Evolutionary conservation across 148 eudicot species (phyloP).

Genomic region (Cornus florida): DNA sequence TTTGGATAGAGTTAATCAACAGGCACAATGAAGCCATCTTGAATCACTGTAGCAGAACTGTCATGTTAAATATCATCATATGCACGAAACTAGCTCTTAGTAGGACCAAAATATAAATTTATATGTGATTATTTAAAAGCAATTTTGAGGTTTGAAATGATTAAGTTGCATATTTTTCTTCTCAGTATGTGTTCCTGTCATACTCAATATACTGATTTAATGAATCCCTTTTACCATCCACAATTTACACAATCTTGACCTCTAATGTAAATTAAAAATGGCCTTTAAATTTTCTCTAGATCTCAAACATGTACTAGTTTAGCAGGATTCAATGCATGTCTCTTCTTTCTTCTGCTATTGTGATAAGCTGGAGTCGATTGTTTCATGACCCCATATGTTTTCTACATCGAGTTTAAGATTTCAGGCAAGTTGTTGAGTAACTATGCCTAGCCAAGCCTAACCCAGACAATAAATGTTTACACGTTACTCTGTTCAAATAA

Average conservation of each 20-base stretch:
- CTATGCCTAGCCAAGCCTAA: background rate
- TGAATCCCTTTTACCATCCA: background rate
- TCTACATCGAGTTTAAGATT: background rate
- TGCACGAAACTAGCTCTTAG: background rate
- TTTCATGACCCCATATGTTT: constrained; percentile 1
- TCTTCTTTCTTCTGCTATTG: constrained; percentile 5
- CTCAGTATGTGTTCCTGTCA: background rate
- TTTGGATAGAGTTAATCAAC: too few relatives aligned
- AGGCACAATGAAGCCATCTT: background rate
- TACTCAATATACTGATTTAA: background rate
- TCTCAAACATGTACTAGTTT: background rate
- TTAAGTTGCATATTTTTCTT: background rate
- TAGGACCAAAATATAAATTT: background rate
- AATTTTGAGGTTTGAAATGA: background rate
- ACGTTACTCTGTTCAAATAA: background rate
- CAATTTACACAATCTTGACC: background rate
- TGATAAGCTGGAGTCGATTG: background rate
- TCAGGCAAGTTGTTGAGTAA: background rate
- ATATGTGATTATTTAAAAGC: background rate
- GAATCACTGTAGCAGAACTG: background rate
- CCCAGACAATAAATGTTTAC: background rate
- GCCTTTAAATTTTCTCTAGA: background rate
- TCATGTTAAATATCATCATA: background rate
- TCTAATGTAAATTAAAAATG: background rate
- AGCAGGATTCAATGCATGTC: background rate